phyloP scores from a whole-genome alignment of 495 filamentous ascomycete species.

The Trichoderma asperelloides region DNA sequence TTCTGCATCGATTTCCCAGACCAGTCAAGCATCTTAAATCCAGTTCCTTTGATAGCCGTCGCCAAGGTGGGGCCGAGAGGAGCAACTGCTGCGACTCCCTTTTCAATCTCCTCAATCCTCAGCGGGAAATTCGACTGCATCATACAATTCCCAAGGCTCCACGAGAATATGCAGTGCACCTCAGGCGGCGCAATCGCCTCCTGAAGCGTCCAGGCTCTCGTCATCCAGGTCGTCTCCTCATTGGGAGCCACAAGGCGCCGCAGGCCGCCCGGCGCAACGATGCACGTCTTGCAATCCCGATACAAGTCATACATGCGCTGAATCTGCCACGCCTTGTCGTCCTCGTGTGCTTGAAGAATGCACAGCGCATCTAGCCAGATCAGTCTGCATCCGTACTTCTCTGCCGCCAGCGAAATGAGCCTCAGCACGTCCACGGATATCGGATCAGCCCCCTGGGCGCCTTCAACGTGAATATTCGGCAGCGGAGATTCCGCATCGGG shows the following conservation, averaged over 20 bases:
- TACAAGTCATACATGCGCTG: constrained; percentile 14
- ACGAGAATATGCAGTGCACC: background rate
- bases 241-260: background rate
- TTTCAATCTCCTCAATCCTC: background rate
- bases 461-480: background rate
- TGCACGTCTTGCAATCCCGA: background rate
- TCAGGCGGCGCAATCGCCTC: background rate
- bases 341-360: background rate
- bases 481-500: background rate
- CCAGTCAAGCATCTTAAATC: background rate
- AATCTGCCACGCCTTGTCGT: constrained; percentile 12
- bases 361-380: constrained; percentile 9
- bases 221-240: background rate
- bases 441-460: background rate
- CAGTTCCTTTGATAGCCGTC: background rate
- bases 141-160: background rate
- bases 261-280: background rate
- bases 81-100: background rate
- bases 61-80: background rate
- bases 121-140: background rate
- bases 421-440: background rate
- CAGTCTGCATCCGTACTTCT: background rate
- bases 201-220: background rate
- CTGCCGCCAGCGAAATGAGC: background rate
- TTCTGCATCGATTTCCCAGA: background rate